Evolutionary conservation across 1,284 basidiomycete genomes (phyloP), one percentile per base, ranked within the genome.

Genomic region (Sanghuangporus weigelae): DNA sequence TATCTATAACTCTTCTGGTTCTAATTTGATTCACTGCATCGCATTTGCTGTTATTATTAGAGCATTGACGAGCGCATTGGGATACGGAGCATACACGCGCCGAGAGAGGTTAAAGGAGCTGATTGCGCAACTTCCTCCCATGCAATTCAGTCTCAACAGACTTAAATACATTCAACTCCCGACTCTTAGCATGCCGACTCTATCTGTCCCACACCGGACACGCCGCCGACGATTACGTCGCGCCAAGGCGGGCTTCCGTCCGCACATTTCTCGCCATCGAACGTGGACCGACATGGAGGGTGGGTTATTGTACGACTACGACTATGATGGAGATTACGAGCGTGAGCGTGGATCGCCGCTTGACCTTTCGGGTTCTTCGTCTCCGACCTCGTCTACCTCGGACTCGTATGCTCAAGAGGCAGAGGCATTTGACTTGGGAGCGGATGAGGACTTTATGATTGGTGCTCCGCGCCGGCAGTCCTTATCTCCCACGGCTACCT

Each of bases 401-500:
- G 55, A 57, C 55, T 40, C 55, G 11, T 21, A 57, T 44, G 38
- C 40, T 23, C 38, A 57, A 11, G 40, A 42, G 23, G 23, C 42
- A 16, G 57, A 59, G 7, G 57, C 46, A 7, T 26, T 59, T 44
- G 57, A 59, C 16, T 10, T 59, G 11, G 57, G 57, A 14, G 57
- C 57, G 7, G 57, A 59, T 12, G 57, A 59, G 26, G 57, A 59
- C n/a, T 59, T 46, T 36, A 59, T 59, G 57, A 59, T 59, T 59
- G 57, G 57, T 26, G 57, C 57, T 16, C 40, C 51, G 31, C 21
- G 26, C 12, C 51, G 51, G 12, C 14, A 19, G 12, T 26, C 51
- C 6, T 7, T 12, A 21, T n/a, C 51, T 36, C 31, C 51, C 23
- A 5, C 51, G 36, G 2, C 31, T 26, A 53, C 48, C n/a, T 50